These are phyloP conservation scores for Fonsecaea monophora DNA, from an alignment of 2,329 filamentous ascomycete species.

Conservation along the genomic window DNA sequence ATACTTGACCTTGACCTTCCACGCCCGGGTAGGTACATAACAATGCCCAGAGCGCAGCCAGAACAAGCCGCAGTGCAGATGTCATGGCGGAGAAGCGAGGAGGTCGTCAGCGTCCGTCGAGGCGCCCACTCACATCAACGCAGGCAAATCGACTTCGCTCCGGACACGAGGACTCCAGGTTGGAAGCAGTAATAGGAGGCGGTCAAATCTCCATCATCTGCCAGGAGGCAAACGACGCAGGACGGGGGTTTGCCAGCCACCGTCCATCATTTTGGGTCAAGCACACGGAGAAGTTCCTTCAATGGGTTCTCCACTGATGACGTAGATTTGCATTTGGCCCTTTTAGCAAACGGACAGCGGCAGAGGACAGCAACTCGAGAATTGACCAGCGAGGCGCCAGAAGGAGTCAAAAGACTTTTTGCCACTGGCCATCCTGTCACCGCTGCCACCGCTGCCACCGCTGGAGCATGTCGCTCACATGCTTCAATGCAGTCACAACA, in stretches of 20 bases:
- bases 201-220: background rate
- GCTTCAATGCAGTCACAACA: background rate
- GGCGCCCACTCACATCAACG: background rate
- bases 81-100: conserved; percentile 13
- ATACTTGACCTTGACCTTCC: conserved; percentile 26
- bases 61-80: background rate
- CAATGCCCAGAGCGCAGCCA: conserved; percentile 11
- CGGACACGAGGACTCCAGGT: background rate
- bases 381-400: background rate
- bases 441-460: background rate
- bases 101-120: conserved; percentile 6
- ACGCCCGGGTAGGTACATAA: conserved; percentile 14
- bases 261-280: background rate
- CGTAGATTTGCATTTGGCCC: background rate
- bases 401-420: background rate
- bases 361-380: background rate
- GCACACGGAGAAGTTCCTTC: background rate
- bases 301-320: conserved; percentile 9
- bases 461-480: background rate
- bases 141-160: background rate
- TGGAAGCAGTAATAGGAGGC: background rate
- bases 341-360: background rate
- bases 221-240: background rate
- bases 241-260: background rate
- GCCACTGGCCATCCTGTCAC: background rate